A percentile compares a stretch with the other conserved stretches of the same genome.
Conservation (phyloP, 805 yeast genomes). For the Geotrichum ghanense region DNA sequence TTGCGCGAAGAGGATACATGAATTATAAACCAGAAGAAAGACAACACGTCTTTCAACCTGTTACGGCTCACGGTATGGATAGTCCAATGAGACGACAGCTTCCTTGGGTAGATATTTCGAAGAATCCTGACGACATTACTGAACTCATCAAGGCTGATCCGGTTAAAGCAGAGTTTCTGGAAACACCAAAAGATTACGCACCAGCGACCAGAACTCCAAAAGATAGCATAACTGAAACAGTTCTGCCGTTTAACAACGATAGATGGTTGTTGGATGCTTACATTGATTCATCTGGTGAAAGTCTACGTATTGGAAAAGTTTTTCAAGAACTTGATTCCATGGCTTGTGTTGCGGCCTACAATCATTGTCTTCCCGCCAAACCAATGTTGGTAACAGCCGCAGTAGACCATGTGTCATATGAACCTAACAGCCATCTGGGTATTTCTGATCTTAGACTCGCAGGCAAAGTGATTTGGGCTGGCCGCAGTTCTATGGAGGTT, state of each 20-base stretch:
- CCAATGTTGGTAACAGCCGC: neutral
- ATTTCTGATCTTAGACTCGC: neutral
- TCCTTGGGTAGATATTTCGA: neutral
- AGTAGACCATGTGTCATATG: neutral
- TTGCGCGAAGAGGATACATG: neutral
- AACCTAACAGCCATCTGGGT: neutral
- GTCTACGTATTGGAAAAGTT: neutral
- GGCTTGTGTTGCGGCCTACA: constrained; percentile 1
- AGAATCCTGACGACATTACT: neutral
- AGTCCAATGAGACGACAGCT: neutral
- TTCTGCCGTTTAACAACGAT: neutral
- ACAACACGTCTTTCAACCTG: constrained; percentile 1
- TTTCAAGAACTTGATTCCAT: neutral
- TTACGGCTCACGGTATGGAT: neutral
- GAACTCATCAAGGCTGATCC: too few species aligned
- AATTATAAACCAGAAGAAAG: neutral
- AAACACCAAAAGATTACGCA: too few species aligned
- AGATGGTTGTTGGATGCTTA: neutral
- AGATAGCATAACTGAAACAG: neutral
- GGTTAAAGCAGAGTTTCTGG: too few species aligned
- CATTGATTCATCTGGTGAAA: neutral
- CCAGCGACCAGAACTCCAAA: neutral
- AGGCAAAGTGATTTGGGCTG: constrained; percentile 1
- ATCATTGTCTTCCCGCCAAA: neutral
- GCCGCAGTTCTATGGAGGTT: neutral